These are phyloP conservation scores for Candida jianshihensis DNA, from an alignment of 805 yeast genomes.

Conservation along the genomic window DNA sequence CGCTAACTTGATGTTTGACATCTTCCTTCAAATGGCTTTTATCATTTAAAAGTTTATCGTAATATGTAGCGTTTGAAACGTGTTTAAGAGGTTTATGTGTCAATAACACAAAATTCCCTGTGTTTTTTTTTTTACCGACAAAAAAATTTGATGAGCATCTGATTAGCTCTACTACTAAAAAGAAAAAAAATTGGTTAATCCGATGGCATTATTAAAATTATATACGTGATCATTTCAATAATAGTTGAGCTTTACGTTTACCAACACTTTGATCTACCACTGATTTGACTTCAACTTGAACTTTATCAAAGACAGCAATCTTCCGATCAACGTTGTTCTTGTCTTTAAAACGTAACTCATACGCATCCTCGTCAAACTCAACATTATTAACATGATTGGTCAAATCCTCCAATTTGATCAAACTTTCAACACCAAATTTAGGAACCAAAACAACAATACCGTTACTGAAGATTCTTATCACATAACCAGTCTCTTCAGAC, in stretches of 20 bases:
- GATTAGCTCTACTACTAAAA: too few species aligned
- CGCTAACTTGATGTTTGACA: not conserved
- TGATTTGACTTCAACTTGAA: conserved; percentile 75
- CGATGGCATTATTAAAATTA: not conserved
- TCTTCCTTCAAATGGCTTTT: too few species aligned
- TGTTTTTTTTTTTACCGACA: too few species aligned
- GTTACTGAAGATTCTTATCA: conserved; percentile 86
- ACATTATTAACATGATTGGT: conserved; percentile 58
- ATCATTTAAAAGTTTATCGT: too few species aligned
- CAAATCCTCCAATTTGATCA: conserved; percentile 74
- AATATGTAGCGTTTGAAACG: too few species aligned
- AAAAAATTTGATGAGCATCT: too few species aligned
- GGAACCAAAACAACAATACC: conserved; percentile 95
- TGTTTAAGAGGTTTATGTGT: too few species aligned
- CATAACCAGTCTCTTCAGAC: conserved; percentile 78
- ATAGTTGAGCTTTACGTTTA: conserved; percentile 82
- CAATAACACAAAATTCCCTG: too few species aligned
- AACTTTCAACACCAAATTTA: conserved; percentile 90
- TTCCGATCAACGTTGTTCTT: conserved; percentile 38
- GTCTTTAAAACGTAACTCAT: conserved; percentile 53
- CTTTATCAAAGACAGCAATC: conserved; percentile 76
- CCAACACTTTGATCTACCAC: conserved; percentile 83
- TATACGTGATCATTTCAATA: conserved; percentile 43
- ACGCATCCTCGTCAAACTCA: conserved; percentile 71
- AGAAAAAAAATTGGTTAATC: not conserved